A percentile compares a stretch with the other conserved stretches of the same genome.
These are phyloP conservation scores for Schizosaccharomyces versatilis DNA, from an alignment of 1,139 yeast genomes.

Conservation along the genomic window DNA sequence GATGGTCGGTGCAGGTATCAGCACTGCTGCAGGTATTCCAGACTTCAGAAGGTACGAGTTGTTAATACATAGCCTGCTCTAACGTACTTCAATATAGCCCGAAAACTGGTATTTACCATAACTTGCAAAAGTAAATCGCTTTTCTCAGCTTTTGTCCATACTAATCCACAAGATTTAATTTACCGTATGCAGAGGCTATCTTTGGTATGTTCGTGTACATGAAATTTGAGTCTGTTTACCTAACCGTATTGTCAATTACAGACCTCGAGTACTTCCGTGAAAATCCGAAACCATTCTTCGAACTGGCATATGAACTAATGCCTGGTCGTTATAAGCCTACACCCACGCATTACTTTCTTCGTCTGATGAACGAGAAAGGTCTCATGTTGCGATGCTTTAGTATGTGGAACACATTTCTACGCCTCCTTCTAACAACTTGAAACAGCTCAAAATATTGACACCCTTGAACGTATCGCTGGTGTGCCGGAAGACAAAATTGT, in stretches of 20 bases:
- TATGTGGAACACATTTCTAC: conserved; percentile 43
- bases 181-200: conserved; percentile 89
- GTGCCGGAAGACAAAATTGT: conserved; percentile 39
- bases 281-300: conserved; percentile 64
- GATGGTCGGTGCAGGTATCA: conserved; percentile 72
- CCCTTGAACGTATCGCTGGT: conserved; percentile 72
- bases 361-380: conserved; percentile 40
- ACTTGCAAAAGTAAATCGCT: conserved; percentile 26
- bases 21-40: conserved; percentile 80
- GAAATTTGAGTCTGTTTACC: background rate
- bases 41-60: conserved; percentile 41
- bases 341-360: conserved; percentile 50
- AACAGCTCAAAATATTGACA: conserved; percentile 25
- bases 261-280: conserved; percentile 37
- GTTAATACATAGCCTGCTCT: too few species aligned
- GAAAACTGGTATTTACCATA: conserved; percentile 70
- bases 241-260: background rate
- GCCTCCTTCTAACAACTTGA: too few species aligned
- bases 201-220: conserved; percentile 35
- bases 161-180: conserved; percentile 25
- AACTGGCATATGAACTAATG: conserved; percentile 59
- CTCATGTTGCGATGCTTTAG: conserved; percentile 45
- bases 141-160: background rate
- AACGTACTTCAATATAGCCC: conserved; percentile 26
- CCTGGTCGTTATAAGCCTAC: conserved; percentile 81